Base-by-base conservation (phyloP, 2,329 filamentous ascomycete species). In the Trichophyton rubrum region DNA sequence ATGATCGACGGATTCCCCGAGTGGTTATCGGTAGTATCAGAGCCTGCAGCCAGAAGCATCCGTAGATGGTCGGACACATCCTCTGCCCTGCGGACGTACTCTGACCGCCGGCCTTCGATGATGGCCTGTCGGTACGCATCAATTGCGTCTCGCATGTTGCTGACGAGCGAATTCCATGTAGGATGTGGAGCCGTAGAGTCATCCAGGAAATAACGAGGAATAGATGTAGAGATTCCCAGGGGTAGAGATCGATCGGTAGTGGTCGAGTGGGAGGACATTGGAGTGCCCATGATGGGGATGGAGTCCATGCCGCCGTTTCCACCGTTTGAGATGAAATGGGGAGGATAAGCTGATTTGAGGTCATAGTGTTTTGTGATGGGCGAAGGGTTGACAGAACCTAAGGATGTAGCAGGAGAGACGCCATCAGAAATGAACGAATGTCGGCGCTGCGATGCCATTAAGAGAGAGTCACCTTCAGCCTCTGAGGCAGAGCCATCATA, bases 1-100 rank as follows among this genome's bases (percentile, higher is more conserved):
- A 99, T 99, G 68, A 99, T 96, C n/a, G 93, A 97, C 3, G 93
- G 93, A 67, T 97, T 95, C 47, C 93, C 93, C 20, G 93, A 97
- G 72, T 99, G 93, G 70, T 99, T 99, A 74, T 99, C 93, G 0
- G 93, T 99, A 1, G 93, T 99, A 60, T 92, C 90, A 38, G 93
- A 99, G 7, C 91, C 93, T 60, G 93, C 93, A 33, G 91, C 91
- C n/a, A 99, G 83, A 6, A 99, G 82, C 65, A 97, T 80, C 60
- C 93, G 88, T 61, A 99, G 79, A 72, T 99, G 92, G 71, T 99
- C 93, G 3, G 93, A 97, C 59, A 99, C 96, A 70, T 99, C 92
- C 74, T 99, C 93, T n/a, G 93, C 93, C 64, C 88, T 84, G 61
- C 87, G 86, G 27, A 97, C 93, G 72, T 95, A 97, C 70, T 97